Evolutionary conservation across 495 filamentous ascomycete genomes (phyloP).

Genomic region (Barbatosphaeria neglecta): DNA sequence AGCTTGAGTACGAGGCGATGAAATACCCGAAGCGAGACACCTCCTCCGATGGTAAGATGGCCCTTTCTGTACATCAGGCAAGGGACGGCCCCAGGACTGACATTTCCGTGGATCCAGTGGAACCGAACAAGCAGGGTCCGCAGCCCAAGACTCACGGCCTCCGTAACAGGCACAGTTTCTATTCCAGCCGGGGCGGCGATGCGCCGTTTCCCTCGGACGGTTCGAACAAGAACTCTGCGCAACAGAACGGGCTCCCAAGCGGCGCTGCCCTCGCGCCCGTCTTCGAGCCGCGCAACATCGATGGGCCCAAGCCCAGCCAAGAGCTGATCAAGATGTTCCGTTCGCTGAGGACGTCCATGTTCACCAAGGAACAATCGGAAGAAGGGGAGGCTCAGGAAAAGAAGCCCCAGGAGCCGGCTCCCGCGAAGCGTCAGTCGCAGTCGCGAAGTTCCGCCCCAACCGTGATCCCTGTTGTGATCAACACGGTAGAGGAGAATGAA

Average conservation of each 20-base stretch:
- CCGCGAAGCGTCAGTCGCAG: too few relatives aligned
- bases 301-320: conserved; percentile 4
- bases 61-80: too few relatives aligned
- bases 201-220: conserved; percentile 4
- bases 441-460: too few relatives aligned
- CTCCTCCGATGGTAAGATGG: conserved; percentile 8
- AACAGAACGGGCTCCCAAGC: conserved; percentile 10
- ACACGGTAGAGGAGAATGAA: conserved; percentile 7
- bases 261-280: conserved; percentile 14
- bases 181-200: conserved; percentile 7
- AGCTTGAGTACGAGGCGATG: conserved; percentile 23
- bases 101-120: background rate
- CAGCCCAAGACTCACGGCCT: background rate
- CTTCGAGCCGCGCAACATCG: conserved; percentile 16
- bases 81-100: too few relatives aligned
- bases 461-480: too few relatives aligned
- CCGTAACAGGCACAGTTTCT: conserved; percentile 2
- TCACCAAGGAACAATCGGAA: too few relatives aligned
- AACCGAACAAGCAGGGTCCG: conserved; percentile 1
- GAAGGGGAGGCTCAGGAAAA: too few relatives aligned
- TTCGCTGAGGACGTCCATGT: too few relatives aligned
- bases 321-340: too few relatives aligned
- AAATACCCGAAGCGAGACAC: conserved; percentile 11
- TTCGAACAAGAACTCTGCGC: conserved; percentile 10
- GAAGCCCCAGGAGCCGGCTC: too few relatives aligned